Conservation (phyloP, 2,329 filamentous ascomycete species). For the Elsinoe batatas region DNA sequence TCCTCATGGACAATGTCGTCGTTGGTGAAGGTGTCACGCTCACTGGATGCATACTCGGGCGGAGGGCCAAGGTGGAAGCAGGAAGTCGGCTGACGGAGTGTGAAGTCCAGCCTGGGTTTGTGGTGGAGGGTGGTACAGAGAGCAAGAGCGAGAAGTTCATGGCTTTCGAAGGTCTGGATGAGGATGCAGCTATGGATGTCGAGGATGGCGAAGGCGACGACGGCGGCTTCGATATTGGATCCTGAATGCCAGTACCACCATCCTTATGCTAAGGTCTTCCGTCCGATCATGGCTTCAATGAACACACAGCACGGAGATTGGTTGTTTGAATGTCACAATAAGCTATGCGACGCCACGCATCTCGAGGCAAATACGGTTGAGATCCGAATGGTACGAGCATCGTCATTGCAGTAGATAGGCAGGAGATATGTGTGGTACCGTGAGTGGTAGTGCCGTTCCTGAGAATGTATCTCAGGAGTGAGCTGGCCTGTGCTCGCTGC, state of each 20-base stretch:
- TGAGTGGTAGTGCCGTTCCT: no score
- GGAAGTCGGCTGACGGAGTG: slow-evolving; percentile 65
- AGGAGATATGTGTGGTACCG: no score
- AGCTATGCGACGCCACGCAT: no score
- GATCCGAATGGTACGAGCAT: no score
- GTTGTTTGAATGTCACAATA: no score
- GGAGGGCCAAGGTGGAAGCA: slow-evolving; percentile 72
- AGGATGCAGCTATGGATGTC: slow-evolving; percentile 20
- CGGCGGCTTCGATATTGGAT: neutral
- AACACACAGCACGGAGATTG: no score
- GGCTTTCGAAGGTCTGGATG: slow-evolving; percentile 34
- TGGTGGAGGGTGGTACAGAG: slow-evolving; percentile 65
- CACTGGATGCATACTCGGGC: slow-evolving; percentile 78
- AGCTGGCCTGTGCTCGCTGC: no score
- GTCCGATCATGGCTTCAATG: no score
- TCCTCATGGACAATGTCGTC: slow-evolving; percentile 86
- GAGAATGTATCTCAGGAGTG: no score
- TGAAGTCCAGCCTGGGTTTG: slow-evolving; percentile 78
- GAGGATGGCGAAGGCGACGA: slow-evolving; percentile 19
- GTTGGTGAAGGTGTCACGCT: slow-evolving; percentile 77
- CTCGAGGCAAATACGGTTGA: no score
- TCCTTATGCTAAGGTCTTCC: no score
- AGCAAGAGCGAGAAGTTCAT: slow-evolving; percentile 55
- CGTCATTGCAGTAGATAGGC: no score
- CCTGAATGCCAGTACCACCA: neutral